phyloP scores from a whole-genome alignment of 345 rosid genomes.

The Sonneratia alba region DNA sequence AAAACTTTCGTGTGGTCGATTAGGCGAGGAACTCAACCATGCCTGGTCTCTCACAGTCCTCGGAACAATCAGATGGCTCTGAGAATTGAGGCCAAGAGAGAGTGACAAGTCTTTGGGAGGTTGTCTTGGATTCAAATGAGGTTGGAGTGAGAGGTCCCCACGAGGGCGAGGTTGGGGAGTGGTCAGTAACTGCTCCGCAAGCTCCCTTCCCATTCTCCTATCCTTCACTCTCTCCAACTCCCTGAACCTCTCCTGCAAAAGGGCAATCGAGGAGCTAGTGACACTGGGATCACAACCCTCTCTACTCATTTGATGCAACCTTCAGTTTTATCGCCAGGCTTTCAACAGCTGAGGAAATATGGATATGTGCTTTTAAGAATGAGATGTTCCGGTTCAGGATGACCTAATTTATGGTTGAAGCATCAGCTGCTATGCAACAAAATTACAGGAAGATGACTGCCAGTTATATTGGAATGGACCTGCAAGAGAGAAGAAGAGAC shows the following conservation, averaged over 20 bases:
- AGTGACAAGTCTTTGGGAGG: conserved; percentile 24
- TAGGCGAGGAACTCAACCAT: not conserved
- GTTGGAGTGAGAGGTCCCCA: not conserved
- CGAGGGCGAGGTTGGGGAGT: not conserved
- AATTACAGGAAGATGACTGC: conserved; percentile 1
- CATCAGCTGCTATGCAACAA: conserved; percentile 3
- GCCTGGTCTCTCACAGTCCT: not conserved
- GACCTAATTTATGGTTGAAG: conserved; percentile 1
- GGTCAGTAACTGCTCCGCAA: conserved; percentile 1
- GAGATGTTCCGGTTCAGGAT: not conserved
- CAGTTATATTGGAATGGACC: conserved; percentile 25
- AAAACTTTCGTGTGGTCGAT: conserved; percentile 2
- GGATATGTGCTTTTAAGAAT: not conserved
- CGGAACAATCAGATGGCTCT: conserved; percentile 4
- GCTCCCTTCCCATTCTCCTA: conserved; percentile 49
- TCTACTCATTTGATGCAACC: conserved; percentile 25
- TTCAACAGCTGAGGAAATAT: not conserved
- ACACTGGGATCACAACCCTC: conserved; percentile 25
- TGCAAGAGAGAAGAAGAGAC: conserved; percentile 17
- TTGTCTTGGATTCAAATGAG: conserved; percentile 7
- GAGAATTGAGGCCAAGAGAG: conserved; percentile 35
- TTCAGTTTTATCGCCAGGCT: not conserved
- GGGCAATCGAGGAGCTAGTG: conserved; percentile 53
- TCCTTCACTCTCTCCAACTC: conserved; percentile 48
- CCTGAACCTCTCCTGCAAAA: conserved; percentile 57